Evolutionary conservation across 1,284 basidiomycete genomes (phyloP), one percentile per base, ranked within the genome.

Genomic region (Leccinum holopus): DNA sequence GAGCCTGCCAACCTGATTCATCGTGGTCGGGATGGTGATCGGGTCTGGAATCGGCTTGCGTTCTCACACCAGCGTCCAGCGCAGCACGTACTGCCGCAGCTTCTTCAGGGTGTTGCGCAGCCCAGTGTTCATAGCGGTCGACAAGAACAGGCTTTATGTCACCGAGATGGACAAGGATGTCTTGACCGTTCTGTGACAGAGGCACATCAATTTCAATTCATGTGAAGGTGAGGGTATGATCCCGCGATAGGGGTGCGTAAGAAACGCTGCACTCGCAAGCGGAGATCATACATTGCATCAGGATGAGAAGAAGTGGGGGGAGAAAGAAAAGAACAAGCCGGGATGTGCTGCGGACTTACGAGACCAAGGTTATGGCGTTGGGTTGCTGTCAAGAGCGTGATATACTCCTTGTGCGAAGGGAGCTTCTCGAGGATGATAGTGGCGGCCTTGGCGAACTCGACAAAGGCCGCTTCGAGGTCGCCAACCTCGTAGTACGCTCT

Each of bases 111-210:
- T 81, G 72, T 55, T 76, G 73, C 14, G 69, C 66, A 7, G 70
- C 68, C 84, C 84, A 86, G 53, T 76, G 75, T 58, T 84, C 81
- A 61, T 81, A 80, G n/a, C 83, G 79, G 53, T 84, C 79, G 41
- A 84, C 78, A 16, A 86, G 77, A 11, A 73, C 67, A 12, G 80
- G 80, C 61, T 86, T 86, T 53, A 86, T 75, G 37, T 80, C 76
- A 37, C 79, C 73, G 16, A 86, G 80, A 64, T 78, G 76, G 63
- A 79, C 77, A 37, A 90, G 78, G 59, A 89, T 88, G 61, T 87
- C 82, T 72, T 88, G 84, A 11, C 88, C 88, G 63, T 90, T 89
- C 88, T 90, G 68, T 65, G 52, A 66, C 25, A 56, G 49, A 60
- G 61, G 44, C 5, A 47, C 30, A 67, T 67, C 79, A 77, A 74